Conservation (phyloP, 2,329 filamentous ascomycete species). For the Monilinia laxa region DNA sequence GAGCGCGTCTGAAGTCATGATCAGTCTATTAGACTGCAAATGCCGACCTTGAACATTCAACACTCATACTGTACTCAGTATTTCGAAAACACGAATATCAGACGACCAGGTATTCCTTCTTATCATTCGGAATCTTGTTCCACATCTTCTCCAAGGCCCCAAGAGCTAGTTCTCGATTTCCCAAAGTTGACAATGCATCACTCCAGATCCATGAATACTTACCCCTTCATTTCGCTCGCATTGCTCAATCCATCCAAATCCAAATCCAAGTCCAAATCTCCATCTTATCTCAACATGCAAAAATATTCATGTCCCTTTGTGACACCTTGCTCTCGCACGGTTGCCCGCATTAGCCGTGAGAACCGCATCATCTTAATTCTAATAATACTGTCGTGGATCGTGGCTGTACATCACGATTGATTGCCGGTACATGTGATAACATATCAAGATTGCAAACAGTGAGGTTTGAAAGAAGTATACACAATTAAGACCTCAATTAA, state of each 20-base stretch:
- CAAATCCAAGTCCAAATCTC: background rate
- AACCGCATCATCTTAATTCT: background rate
- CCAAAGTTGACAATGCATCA: too few relatives aligned
- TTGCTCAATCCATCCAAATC: slow-evolving; percentile 1
- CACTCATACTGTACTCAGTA: background rate
- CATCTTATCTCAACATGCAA: background rate
- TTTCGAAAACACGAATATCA: background rate
- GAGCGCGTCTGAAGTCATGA: too few relatives aligned
- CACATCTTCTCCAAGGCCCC: background rate
- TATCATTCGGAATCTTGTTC: background rate
- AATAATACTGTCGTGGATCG: too few relatives aligned
- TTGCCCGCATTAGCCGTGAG: background rate
- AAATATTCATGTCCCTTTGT: background rate
- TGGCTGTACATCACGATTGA: slow-evolving; percentile 2
- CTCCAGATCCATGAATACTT: background rate
- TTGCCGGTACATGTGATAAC: background rate
- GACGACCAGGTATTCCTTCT: background rate
- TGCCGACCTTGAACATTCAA: background rate
- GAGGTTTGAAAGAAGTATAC: too few relatives aligned
- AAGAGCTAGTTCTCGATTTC: background rate
- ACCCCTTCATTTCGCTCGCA: slow-evolving; percentile 11
- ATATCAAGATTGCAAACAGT: background rate
- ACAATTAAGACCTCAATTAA: too few relatives aligned
- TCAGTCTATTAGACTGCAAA: background rate
- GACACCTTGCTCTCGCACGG: background rate